A percentile compares a stretch with the other conserved stretches of the same genome.
Evolutionary conservation across 176 grass and related monocot genomes (phyloP).

Genomic region (Ensete glaucum): DNA sequence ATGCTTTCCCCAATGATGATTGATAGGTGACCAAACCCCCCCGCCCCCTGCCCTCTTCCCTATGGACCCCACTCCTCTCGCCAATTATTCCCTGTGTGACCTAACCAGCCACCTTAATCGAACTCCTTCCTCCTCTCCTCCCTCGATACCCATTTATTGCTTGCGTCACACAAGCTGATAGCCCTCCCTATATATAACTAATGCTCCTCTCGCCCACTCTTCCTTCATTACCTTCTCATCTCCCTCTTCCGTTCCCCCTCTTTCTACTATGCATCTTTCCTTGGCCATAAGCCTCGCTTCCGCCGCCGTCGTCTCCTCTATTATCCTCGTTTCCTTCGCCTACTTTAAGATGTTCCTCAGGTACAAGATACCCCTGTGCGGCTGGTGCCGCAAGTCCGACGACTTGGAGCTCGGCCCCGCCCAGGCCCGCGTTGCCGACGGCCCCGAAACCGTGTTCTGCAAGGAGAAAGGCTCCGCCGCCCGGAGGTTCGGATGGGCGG

Average conservation of each 20-base stretch:
- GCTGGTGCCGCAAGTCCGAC: conserved; percentile 24
- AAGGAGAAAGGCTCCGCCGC: not conserved
- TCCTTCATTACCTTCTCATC: not conserved
- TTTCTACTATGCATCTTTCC: not conserved
- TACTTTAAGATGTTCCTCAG: conserved; percentile 32
- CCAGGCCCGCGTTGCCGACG: conserved; percentile 20
- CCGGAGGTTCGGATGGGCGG: conserved; percentile 24
- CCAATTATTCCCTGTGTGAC: no score
- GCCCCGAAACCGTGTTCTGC: not conserved
- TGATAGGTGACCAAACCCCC: no score
- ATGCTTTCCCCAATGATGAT: no score
- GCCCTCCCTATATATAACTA: no score
- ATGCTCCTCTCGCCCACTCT: not conserved
- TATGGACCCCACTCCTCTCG: no score
- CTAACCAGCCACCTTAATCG: no score
- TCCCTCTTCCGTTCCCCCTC: not conserved
- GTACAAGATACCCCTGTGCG: conserved; percentile 39
- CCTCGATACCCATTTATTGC: no score
- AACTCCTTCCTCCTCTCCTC: no score
- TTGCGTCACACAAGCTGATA: no score
- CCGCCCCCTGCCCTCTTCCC: no score
- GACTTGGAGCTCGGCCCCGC: conserved; percentile 9
- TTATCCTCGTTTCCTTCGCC: not conserved
- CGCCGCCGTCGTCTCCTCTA: not conserved
- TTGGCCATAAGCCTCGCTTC: not conserved